Conservation (phyloP, 164 flowering plant species). For the Cinnamomum chago region DNA sequence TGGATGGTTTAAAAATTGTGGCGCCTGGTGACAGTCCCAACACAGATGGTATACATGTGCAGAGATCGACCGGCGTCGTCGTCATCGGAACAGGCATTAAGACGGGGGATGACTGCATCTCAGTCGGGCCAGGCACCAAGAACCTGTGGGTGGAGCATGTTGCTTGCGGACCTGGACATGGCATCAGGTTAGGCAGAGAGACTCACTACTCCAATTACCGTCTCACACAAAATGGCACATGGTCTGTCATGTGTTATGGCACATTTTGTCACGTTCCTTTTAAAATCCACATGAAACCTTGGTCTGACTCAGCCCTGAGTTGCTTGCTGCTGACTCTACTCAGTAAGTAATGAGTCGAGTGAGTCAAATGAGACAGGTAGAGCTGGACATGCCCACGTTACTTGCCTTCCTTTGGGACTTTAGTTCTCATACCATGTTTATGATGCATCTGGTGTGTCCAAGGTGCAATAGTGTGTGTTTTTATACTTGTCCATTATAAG, state of each 20-base stretch:
- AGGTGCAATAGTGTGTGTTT: no score
- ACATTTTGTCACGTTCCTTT: background rate
- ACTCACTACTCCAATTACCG: background rate
- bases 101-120: conserved; percentile 34
- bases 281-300: background rate
- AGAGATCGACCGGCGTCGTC: conserved; percentile 17
- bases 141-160: conserved; percentile 18
- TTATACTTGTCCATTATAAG: no score
- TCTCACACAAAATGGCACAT: background rate
- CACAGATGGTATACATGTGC: conserved; percentile 34
- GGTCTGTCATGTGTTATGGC: background rate
- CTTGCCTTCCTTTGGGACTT: no score
- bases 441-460: no score
- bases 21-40: conserved; percentile 28
- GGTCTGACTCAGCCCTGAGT: no score
- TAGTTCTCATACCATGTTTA: no score
- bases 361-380: no score
- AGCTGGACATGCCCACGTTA: no score
- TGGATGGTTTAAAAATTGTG: conserved; percentile 16
- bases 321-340: no score
- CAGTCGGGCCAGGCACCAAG: conserved; percentile 29
- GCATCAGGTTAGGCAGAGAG: conserved; percentile 23
- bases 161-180: conserved; percentile 33
- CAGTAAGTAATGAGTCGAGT: no score
- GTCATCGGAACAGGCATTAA: conserved; percentile 14